Evolutionary conservation across 495 filamentous ascomycete genomes (phyloP), one percentile per base, ranked within the genome.

Genomic region (Cetradonia linearis): DNA sequence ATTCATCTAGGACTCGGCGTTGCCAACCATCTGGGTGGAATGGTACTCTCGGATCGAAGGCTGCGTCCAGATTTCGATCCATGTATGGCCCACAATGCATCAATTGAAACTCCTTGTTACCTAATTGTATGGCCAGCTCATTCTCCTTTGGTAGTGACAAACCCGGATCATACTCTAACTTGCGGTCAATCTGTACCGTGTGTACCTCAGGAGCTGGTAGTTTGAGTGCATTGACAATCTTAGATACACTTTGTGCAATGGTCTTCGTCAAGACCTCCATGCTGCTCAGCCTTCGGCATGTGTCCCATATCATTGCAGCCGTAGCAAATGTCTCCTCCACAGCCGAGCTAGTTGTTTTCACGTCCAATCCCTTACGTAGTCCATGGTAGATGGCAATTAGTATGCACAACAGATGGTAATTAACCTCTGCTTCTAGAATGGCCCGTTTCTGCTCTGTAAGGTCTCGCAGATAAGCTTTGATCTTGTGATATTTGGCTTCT

Each of bases 21-120:
- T 91, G 87, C 87, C 87, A 91, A 3, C 73, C 77, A 72, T 91
- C 87, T 4, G 87, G 87, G 11, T 83, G 70, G 64, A 91, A 91
- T 1, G 73, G 75, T 14, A 86, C 84, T 46, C 87, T 80, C 23
- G 74, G 56, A 70, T 91, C 87, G 3, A 81, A 77, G 27, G 70
- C 69, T 0, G 86, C 84, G 66, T 86, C 86, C 59, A 89, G 82
- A 60, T 76, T 80, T 16, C 87, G 78, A 61, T 91, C 86, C 70
- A 91, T 76, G 62, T 84, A 90, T 0, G 83, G 87, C 0, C 87
- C 87, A 61, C 81, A 86, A 68, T 85, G 73, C 5, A 73, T 54
- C 0, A 91, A 75, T 65, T 87, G 84, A 57, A 89, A 87, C n/a
- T 82, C 74, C 25, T 67, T 62, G 27, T 62, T 65, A 25, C 70